These are phyloP conservation scores for Emergomyces orientalis DNA, from an alignment of 2,329 filamentous ascomycete genomes.

Conservation along the genomic window DNA sequence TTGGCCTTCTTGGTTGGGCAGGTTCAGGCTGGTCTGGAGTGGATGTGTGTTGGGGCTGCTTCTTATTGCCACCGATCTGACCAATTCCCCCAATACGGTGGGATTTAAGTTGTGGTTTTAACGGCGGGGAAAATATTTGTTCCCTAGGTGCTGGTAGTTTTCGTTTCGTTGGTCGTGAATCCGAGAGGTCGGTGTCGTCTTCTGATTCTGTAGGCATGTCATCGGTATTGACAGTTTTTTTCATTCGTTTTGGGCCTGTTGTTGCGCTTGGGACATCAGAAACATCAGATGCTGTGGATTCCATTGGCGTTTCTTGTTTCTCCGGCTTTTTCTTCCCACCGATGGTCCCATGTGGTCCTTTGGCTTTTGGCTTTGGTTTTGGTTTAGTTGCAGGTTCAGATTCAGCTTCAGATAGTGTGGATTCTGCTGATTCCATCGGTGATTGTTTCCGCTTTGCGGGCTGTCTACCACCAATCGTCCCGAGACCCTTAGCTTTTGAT, in stretches of 20 bases:
- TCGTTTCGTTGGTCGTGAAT: constrained; percentile 8
- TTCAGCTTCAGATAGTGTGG: background rate
- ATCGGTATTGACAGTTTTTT: background rate
- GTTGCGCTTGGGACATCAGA: background rate
- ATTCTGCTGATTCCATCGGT: background rate
- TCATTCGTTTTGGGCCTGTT: background rate
- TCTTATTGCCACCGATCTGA: constrained; percentile 26
- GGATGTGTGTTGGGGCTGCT: constrained; percentile 14
- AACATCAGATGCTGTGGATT: constrained; percentile 9
- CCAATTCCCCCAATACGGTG: constrained; percentile 20
- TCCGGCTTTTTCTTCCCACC: constrained; percentile 5
- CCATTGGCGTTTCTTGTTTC: constrained; percentile 7
- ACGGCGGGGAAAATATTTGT: constrained; percentile 4
- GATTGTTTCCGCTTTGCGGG: background rate
- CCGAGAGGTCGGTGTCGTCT: constrained; percentile 5
- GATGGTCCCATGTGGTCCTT: background rate
- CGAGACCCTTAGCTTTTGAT: constrained; percentile 12
- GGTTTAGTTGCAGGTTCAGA: background rate
- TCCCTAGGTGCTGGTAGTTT: constrained; percentile 3
- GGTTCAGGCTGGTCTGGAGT: constrained; percentile 2
- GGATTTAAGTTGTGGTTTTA: constrained; percentile 12
- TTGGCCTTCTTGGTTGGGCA: constrained; percentile 12
- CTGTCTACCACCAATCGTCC: constrained; percentile 13
- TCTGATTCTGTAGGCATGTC: constrained; percentile 11
- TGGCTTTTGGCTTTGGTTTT: background rate